Evolutionary conservation across 306 rosid species (phyloP).

Genomic region (Dalbergia cultrata): DNA sequence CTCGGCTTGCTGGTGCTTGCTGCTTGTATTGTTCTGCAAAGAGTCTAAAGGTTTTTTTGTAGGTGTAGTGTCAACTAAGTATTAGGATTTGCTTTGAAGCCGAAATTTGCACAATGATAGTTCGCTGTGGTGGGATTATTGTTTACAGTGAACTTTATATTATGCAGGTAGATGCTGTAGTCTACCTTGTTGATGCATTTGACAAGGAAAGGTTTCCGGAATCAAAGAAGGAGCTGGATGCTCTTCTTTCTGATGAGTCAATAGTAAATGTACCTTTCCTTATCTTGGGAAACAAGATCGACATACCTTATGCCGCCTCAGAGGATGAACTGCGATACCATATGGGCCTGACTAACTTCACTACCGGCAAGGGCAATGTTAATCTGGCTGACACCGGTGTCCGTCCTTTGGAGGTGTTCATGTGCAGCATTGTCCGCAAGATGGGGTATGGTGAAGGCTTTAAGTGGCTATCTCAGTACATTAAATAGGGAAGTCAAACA

Average conservation of each 20-base stretch:
- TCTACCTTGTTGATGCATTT: conserved; percentile 80
- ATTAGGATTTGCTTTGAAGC: neutral
- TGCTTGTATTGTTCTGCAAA: neutral
- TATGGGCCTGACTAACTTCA: conserved; percentile 75
- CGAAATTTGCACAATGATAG: neutral
- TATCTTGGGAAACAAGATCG: conserved; percentile 85
- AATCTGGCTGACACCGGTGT: conserved; percentile 67
- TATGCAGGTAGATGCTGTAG: conserved; percentile 80
- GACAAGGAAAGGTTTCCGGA: conserved; percentile 81
- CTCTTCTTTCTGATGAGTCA: conserved; percentile 78
- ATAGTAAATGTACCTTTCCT: conserved; percentile 76
- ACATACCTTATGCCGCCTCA: conserved; percentile 80
- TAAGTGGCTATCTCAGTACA: conserved; percentile 88
- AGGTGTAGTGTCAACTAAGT: conserved; percentile 5
- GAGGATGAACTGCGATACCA: conserved; percentile 78
- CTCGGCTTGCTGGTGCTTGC: neutral
- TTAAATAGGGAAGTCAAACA: conserved; percentile 58
- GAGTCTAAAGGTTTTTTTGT: neutral
- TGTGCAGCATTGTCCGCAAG: conserved; percentile 93
- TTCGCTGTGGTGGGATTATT: neutral
- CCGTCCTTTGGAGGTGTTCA: conserved; percentile 86
- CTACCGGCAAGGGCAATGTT: conserved; percentile 86
- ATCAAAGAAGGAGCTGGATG: conserved; percentile 80
- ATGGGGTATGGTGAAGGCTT: conserved; percentile 95
- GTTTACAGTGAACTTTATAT: conserved; percentile 1